These are phyloP conservation scores for Pyrenophora seminiperda DNA, from an alignment of 2,329 filamentous ascomycete species.

Conservation along the genomic window DNA sequence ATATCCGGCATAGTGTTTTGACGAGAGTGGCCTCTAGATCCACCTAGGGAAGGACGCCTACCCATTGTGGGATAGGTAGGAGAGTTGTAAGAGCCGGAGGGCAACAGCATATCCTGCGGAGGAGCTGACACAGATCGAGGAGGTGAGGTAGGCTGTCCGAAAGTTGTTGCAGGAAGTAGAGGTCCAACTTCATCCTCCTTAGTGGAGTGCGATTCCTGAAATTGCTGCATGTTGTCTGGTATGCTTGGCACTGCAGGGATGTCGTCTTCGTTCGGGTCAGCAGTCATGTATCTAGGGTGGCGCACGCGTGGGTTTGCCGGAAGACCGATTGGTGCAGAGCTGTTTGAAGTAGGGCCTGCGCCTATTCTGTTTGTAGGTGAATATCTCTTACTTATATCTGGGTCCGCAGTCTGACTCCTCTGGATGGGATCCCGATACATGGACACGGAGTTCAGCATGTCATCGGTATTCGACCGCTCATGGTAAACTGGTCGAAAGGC, in stretches of 20 bases:
- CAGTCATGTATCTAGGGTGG: slow-evolving; percentile 70
- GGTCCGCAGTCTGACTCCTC: slow-evolving; percentile 70
- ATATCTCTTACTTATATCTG: slow-evolving; percentile 53
- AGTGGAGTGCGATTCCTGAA: slow-evolving; percentile 28
- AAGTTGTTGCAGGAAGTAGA: slow-evolving; percentile 55
- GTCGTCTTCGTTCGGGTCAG: slow-evolving; percentile 58
- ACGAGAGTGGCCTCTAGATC: slow-evolving; percentile 46
- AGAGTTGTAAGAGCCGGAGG: slow-evolving; percentile 28
- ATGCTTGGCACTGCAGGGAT: slow-evolving; percentile 62
- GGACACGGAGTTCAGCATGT: slow-evolving; percentile 47
- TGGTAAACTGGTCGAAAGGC: slow-evolving; percentile 39
- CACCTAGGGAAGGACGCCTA: slow-evolving; percentile 47
- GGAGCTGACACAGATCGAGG: slow-evolving; percentile 56
- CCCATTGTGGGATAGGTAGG: slow-evolving; percentile 32
- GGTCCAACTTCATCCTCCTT: slow-evolving; percentile 54
- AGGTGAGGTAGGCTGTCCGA: slow-evolving; percentile 48
- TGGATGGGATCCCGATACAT: slow-evolving; percentile 49
- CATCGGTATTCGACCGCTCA: slow-evolving; percentile 48
- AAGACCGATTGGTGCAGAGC: slow-evolving; percentile 70
- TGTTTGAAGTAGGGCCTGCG: slow-evolving; percentile 52
- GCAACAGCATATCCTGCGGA: slow-evolving; percentile 48
- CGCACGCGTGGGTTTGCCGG: slow-evolving; percentile 91
- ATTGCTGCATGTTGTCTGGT: slow-evolving; percentile 53
- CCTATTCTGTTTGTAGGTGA: slow-evolving; percentile 41
- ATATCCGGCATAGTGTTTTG: slow-evolving; percentile 53